phyloP scores from a whole-genome alignment of 164 flowering plant genomes.

The Piper longum region DNA sequence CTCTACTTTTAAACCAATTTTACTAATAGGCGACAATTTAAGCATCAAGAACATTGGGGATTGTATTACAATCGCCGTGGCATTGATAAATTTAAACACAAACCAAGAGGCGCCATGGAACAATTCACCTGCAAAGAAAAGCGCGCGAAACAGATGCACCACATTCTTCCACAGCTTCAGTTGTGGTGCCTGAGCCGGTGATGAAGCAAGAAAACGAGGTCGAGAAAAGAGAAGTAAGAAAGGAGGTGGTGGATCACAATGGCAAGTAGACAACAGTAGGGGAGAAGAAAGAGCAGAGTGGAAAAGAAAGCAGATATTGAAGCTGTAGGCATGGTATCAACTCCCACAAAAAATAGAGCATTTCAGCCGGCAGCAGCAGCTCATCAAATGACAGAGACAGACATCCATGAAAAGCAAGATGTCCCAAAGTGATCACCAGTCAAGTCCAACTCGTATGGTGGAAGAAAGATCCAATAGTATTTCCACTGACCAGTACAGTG shows the following conservation, averaged over 20 bases:
- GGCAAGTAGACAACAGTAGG: neutral
- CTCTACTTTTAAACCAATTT: neutral
- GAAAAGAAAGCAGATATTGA: neutral
- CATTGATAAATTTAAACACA: neutral
- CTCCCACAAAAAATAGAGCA: neutral
- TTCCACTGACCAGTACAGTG: conserved; percentile 7
- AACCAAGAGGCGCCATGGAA: neutral
- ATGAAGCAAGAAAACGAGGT: too few relatives aligned
- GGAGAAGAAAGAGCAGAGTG: neutral
- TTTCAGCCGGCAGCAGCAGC: neutral
- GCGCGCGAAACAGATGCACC: neutral
- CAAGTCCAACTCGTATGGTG: neutral
- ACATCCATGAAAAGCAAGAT: neutral
- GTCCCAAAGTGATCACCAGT: neutral
- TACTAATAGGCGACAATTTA: too few relatives aligned
- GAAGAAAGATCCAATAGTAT: conserved; percentile 7
- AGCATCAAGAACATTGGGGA: too few relatives aligned
- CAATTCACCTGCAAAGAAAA: conserved; percentile 4
- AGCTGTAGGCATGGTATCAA: neutral
- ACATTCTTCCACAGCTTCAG: neutral
- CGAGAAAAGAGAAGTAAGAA: too few relatives aligned
- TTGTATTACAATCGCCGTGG: neutral
- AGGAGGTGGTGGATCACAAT: neutral
- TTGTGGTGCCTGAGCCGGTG: too few relatives aligned
- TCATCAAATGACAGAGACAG: neutral